Evolutionary conservation across 2,329 filamentous ascomycete genomes (phyloP), one percentile per base, ranked within the genome.

Genomic region (Beauveria australis): DNA sequence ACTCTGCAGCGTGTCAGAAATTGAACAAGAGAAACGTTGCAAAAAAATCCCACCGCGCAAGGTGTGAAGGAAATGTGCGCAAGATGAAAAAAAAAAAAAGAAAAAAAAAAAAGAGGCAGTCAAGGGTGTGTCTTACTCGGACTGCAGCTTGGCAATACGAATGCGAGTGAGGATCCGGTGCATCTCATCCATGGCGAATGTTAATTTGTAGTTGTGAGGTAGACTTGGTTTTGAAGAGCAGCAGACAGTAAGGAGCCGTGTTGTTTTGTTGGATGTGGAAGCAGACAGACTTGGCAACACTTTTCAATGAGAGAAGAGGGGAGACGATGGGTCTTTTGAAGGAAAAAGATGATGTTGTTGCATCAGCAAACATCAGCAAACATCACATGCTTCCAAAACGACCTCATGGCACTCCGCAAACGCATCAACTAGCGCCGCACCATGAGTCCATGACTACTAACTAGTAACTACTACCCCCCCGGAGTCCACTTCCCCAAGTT

Each of bases 141-240:
- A 75, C 68, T 79, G 76, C 41, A 80, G 68, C 30, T 79, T 73
- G 30, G 77, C 78, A 63, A 82, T 75, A 63, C 79, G 77, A 62
- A 81, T 71, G 56, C 77, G 76, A 60, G 75, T 72, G 41, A 81
- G 67, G 43, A 75, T 71, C 41, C 71, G 67, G 63, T 77, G 75
- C 46, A 80, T 68, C 52, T 78, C 75, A 47, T 76, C 71, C 44
- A 74, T 70, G 71, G 74, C 75, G 51, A 62, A 67, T 18, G 47
- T 3, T 12, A 10, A 12, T 12, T 33, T 12, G 30, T 33, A 33
- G 30, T 33, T 33, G 12, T 33, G 30, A 33, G 30, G 3, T 33
- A 5, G 12, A 33, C 4, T 12, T 33, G 14, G 16, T 33, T 14
- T 28, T n/a, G 24, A 3, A 18, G 22, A 26, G 46, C 14, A 16